These are phyloP conservation scores for Berberis vulgaris DNA, from an alignment of 164 flowering plant species.

Conservation along the genomic window DNA sequence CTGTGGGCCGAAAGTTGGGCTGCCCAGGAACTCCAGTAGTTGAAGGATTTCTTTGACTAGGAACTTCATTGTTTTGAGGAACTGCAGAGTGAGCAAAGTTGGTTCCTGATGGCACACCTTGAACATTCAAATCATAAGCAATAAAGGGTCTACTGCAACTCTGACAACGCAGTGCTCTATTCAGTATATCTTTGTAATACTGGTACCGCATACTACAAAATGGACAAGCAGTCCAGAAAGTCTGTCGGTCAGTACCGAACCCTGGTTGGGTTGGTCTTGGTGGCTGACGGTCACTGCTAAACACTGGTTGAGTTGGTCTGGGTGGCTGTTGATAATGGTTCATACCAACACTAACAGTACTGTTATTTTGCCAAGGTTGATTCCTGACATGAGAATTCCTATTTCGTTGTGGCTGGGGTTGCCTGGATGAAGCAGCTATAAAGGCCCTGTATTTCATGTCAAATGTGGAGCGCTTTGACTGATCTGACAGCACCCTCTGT, in stretches of 20 bases:
- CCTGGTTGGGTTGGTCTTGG: not conserved
- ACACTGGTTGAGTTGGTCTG: constrained; percentile 8
- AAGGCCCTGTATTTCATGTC: constrained; percentile 36
- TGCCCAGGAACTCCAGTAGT: constrained; percentile 13
- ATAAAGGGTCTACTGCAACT: constrained; percentile 20
- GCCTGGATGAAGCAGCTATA: constrained; percentile 11
- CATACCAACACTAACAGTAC: constrained; percentile 5
- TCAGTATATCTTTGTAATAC: constrained; percentile 17
- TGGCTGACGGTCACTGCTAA: constrained; percentile 12
- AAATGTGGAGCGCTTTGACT: constrained; percentile 27
- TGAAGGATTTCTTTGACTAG: constrained; percentile 9
- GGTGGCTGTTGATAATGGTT: too few relatives aligned
- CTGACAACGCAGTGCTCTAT: constrained; percentile 23
- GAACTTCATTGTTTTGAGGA: constrained; percentile 10
- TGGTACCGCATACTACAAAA: constrained; percentile 25
- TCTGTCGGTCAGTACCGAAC: not conserved
- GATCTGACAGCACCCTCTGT: constrained; percentile 46
- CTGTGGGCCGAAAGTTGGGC: constrained; percentile 7
- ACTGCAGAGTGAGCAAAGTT: constrained; percentile 14
- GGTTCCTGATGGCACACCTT: constrained; percentile 9
- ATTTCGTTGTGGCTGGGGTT: constrained; percentile 17
- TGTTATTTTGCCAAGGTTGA: constrained; percentile 16
- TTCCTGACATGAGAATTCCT: constrained; percentile 7
- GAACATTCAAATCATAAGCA: constrained; percentile 22
- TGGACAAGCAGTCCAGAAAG: constrained; percentile 37